Percentiles rank a stretch among this genome's conserved stretches.
These are phyloP conservation scores for Tephrocybe sp. DNA, from an alignment of 768 basidiomycete species.

Conservation along the genomic window DNA sequence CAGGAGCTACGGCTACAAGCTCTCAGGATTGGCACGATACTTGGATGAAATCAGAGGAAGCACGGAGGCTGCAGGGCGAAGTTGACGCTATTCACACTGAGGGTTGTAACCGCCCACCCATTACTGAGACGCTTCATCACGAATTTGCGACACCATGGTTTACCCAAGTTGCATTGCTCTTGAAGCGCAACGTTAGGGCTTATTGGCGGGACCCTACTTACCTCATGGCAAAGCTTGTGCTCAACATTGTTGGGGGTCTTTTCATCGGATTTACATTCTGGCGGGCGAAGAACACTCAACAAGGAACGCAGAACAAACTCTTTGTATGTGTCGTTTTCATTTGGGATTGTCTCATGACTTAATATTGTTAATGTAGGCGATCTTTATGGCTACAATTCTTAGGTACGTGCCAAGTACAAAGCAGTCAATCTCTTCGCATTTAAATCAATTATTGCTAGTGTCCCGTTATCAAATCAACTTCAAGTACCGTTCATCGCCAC, in stretches of 20 bases:
- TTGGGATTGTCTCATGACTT: slow-evolving; percentile 2
- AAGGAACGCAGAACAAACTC: slow-evolving; percentile 63
- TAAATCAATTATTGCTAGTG: slow-evolving; percentile 22
- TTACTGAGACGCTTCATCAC: slow-evolving; percentile 33
- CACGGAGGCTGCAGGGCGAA: slow-evolving; percentile 29
- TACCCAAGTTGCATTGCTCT: slow-evolving; percentile 42
- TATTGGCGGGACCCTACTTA: slow-evolving; percentile 62
- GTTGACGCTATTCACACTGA: slow-evolving; percentile 47
- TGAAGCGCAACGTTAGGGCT: slow-evolving; percentile 40
- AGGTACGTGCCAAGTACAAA: slow-evolving; percentile 15
- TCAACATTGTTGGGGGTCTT: slow-evolving; percentile 53
- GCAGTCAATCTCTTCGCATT: slow-evolving; percentile 3
- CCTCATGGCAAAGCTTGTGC: slow-evolving; percentile 52
- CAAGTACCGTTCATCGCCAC: slow-evolving; percentile 58
- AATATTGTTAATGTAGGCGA: slow-evolving; percentile 29
- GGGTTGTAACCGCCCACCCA: slow-evolving; percentile 38
- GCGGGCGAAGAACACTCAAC: slow-evolving; percentile 48
- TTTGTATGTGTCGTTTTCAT: slow-evolving; percentile 41
- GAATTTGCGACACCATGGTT: slow-evolving; percentile 54
- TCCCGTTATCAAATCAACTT: slow-evolving; percentile 60
- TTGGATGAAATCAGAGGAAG: slow-evolving; percentile 56
- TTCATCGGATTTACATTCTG: slow-evolving; percentile 67
- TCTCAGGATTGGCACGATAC: slow-evolving; percentile 51
- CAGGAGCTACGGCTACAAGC: slow-evolving; percentile 61
- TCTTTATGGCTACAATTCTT: slow-evolving; percentile 54